Conservation (phyloP, 2,329 filamentous ascomycete genomes). For the Helminthosporium solani region DNA sequence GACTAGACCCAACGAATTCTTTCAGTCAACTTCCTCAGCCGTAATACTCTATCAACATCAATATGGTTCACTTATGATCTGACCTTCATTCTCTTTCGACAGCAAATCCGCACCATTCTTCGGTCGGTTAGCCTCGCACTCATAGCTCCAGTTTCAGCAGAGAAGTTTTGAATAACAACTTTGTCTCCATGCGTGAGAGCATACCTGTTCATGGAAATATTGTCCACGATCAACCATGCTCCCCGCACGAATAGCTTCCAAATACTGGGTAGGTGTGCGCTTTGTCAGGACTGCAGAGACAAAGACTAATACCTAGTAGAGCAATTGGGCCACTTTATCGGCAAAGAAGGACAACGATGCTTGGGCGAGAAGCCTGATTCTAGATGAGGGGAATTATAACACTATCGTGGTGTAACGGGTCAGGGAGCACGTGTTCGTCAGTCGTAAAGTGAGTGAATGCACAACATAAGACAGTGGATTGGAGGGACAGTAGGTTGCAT, state of each 20-base stretch:
- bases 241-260: not conserved
- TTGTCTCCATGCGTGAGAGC: not conserved
- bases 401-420: not conserved
- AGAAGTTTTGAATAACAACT: not conserved
- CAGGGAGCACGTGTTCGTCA: not conserved
- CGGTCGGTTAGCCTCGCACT: not conserved
- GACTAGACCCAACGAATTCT: not conserved
- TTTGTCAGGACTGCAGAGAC: not conserved
- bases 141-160: not conserved
- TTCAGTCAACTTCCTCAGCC: not conserved
- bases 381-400: not conserved
- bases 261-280: not conserved
- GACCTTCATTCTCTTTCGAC: not conserved
- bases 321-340: not conserved
- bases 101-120: not conserved
- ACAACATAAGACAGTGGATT: too few species aligned
- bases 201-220: not conserved
- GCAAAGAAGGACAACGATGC: not conserved
- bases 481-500: too few species aligned
- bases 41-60: not conserved
- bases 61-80: not conserved
- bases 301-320: not conserved
- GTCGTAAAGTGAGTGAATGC: too few species aligned
- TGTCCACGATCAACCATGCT: not conserved
- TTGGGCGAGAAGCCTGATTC: not conserved